phyloP scores from a whole-genome alignment of 2,329 filamentous ascomycete genomes.

The Xylariaceae sp. region DNA sequence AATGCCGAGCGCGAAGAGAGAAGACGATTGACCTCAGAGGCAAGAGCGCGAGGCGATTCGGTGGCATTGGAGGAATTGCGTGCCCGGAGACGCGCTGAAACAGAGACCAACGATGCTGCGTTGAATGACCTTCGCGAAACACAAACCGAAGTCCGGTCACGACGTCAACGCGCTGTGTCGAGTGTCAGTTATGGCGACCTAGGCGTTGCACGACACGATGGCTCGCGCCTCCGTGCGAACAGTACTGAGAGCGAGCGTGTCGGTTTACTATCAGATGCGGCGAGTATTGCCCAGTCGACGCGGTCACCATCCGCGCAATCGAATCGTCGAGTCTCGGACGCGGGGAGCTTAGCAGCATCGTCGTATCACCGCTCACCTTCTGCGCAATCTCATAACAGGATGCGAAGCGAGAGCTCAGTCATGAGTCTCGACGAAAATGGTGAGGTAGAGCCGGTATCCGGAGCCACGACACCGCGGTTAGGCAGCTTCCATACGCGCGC shows the following conservation, averaged over 20 bases:
- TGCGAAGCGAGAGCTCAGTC: slow-evolving; percentile 52
- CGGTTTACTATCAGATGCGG: slow-evolving; percentile 69
- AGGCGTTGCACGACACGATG: slow-evolving; percentile 74
- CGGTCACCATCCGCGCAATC: slow-evolving; percentile 27
- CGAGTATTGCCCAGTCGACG: slow-evolving; percentile 50
- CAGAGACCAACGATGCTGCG: slow-evolving; percentile 44
- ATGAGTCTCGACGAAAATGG: slow-evolving; percentile 51
- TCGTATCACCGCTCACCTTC: slow-evolving; percentile 35
- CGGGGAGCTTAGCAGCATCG: slow-evolving; percentile 18
- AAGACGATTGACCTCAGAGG: slow-evolving; percentile 67
- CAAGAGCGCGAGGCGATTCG: slow-evolving; percentile 68
- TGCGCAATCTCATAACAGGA: slow-evolving; percentile 39
- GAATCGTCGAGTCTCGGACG: slow-evolving; percentile 13
- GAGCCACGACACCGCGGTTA: slow-evolving; percentile 39
- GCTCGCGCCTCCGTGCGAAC: slow-evolving; percentile 69
- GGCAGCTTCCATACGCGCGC: slow-evolving; percentile 36
- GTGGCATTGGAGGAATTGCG: slow-evolving; percentile 66
- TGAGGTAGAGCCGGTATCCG: slow-evolving; percentile 40
- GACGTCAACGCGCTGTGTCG: slow-evolving; percentile 66
- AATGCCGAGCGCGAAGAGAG: slow-evolving; percentile 74
- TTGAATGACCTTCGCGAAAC: slow-evolving; percentile 59
- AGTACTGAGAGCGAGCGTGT: slow-evolving; percentile 71
- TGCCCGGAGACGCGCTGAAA: slow-evolving; percentile 49
- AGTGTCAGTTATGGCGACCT: slow-evolving; percentile 75
- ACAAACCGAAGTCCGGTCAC: slow-evolving; percentile 55